Base-by-base conservation (phyloP, 2,329 filamentous ascomycete genomes). In the Neofusicoccum parvum region DNA sequence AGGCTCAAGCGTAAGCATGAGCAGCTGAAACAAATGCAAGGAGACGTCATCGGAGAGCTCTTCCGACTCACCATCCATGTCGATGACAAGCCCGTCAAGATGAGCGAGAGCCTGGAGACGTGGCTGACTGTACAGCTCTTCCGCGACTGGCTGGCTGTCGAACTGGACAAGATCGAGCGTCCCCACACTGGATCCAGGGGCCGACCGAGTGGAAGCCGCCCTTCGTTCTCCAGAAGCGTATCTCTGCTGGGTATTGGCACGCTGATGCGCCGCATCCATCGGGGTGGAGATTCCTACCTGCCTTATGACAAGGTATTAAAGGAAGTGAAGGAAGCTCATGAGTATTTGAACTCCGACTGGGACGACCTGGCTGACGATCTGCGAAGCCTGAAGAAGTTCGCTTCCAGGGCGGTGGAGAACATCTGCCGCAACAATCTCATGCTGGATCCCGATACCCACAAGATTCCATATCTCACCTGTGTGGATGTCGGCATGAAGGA, bases 391-490 rank as follows among this genome's bases (percentile, higher is more conserved):
- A 77, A 76, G 70, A 65, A 65, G 1, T 67, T 68, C 56, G 76
- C 75, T 14, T 54, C 50, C 10, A 50, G 50, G 14, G 51, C 68
- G 5, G 72, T 72, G 15, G 59, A 64, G 46, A 59, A 64, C 0
- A 10, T 75, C 20, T 70, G 67, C 1, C 59, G 27, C 37, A 74
- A 72, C 50, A 66, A 71, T 34, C 48, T 73, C 0, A 72, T 77
- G 69, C 65, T 73, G 27, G 70, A 76, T 51, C 69, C 73, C 1
- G 73, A 75, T 2, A 49, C 48, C 50, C 64, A 70, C 14, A 65
- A 59, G 14, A 69, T 79, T n/a, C 67, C 68, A 3, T 80, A 75
- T 67, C 64, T 79, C 64, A 79, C 74, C 23, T 80, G 76, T 65
- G 67, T 70, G 6, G 71, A 75, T 58, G 68, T 78, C 1, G 43